Evolutionary conservation across 495 filamentous ascomycete genomes (phyloP), one percentile per base, ranked within the genome.

Genomic region (Neurospora sp.): DNA sequence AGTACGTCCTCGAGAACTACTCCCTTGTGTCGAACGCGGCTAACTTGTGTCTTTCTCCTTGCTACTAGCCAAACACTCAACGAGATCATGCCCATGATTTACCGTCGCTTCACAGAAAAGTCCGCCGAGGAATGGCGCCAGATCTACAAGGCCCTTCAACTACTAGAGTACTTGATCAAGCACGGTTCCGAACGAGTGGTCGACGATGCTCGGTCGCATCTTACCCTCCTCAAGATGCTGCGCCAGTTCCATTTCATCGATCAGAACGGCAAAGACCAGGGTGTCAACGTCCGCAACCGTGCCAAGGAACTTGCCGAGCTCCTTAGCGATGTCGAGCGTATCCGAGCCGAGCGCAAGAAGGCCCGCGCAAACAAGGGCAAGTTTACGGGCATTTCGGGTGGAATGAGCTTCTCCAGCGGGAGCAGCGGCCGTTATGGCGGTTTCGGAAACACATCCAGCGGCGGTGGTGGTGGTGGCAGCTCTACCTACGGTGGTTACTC

Each of bases 81-180:
- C 80, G 96, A 99, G 82, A 98, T 99, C 79, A 99, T 99, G 96
- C 96, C 96, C 68, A 93, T 99, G 93, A 97, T 99, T 76, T 99
- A 99, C 85, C 96, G 96, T 79, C 91, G 96, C 68, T 99, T 99
- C 78, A 99, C 96, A 71, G 96, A 99, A 80, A 99, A 99, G 84
- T 87, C 93, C 22, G 94, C 96, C 61, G 96, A 99, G 80, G 96
- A 99, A 82, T 99, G 96, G 96, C 89, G 96, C 74, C 96, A 99
- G 81, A 99, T 98, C 73, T 99, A 98, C 86, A 99, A 99, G 87
- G 89, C 90, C 69, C 91, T 99, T 27, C 96, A 98, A 85, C 87
- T 99, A 37, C 90, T 99, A 76, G 96, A 99, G 80, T 98, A 97
- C 81, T 88, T 99, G 39, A 91, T 99, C 82, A 98, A 98, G 86